Evolutionary conservation across 306 rosid species (phyloP).

Genomic region (Albizia julibrissin): DNA sequence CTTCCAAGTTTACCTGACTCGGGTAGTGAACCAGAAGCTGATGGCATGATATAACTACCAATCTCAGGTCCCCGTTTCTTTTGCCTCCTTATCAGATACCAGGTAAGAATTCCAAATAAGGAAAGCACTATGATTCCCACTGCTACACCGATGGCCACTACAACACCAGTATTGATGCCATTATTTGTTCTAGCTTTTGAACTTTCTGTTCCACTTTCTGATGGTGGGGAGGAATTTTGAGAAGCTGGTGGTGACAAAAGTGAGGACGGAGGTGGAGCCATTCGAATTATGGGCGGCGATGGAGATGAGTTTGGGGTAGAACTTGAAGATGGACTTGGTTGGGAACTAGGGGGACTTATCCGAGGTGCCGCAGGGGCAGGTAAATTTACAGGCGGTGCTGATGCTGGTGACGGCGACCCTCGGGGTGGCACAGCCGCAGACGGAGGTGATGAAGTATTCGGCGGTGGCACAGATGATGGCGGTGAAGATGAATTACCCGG

Average conservation of each 20-base stretch:
- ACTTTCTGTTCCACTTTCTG: slow-evolving; percentile 33
- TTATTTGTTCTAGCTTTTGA: slow-evolving; percentile 39
- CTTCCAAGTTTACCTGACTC: slow-evolving; percentile 62
- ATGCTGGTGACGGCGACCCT: slow-evolving; percentile 32
- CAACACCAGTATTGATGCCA: slow-evolving; percentile 57
- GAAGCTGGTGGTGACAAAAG: slow-evolving; percentile 33
- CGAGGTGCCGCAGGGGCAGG: slow-evolving; percentile 39
- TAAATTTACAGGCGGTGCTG: slow-evolving; percentile 19
- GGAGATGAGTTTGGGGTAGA: slow-evolving; percentile 48
- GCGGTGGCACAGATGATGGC: slow-evolving; percentile 21
- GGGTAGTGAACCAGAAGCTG: slow-evolving; percentile 52
- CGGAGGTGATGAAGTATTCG: slow-evolving; percentile 41
- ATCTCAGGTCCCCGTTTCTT: slow-evolving; percentile 47
- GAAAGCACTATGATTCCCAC: slow-evolving; percentile 54
- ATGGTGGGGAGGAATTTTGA: slow-evolving; percentile 12
- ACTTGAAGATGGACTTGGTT: slow-evolving; percentile 46
- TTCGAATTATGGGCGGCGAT: slow-evolving; percentile 36
- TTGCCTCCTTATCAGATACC: slow-evolving; percentile 62
- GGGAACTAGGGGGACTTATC: slow-evolving; percentile 40
- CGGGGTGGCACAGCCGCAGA: slow-evolving; percentile 29
- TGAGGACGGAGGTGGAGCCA: slow-evolving; percentile 49
- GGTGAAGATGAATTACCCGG: slow-evolving; percentile 51
- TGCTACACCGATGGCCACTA: slow-evolving; percentile 52
- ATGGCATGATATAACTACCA: slow-evolving; percentile 69
- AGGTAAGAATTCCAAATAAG: slow-evolving; percentile 61